phyloP scores from a whole-genome alignment of 2,329 filamentous ascomycete genomes.

The Chalaropsis ovoidea region DNA sequence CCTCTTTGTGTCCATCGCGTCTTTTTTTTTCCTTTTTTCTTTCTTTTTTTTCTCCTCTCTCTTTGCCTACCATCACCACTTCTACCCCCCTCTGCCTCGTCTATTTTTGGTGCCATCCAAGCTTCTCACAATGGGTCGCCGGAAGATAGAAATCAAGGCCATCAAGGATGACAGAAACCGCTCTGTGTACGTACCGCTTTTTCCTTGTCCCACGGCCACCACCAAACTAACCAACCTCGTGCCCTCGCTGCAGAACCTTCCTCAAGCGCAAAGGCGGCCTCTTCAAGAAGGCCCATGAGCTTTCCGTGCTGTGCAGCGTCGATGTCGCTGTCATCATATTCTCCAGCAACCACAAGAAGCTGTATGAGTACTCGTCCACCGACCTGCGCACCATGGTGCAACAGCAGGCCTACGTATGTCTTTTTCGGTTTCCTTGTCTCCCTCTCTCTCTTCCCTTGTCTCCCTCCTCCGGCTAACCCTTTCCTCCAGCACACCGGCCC shows the following conservation, averaged over 20 bases:
- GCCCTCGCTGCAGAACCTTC: conserved; percentile 59
- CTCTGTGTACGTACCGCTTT: conserved; percentile 64
- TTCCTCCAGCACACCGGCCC: conserved; percentile 67
- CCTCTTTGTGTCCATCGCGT: background rate
- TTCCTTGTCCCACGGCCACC: background rate
- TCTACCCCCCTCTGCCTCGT: background rate
- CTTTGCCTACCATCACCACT: conserved; percentile 12
- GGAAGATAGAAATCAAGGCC: conserved; percentile 99
- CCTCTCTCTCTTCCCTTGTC: conserved; percentile 7
- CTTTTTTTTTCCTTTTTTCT: no score
- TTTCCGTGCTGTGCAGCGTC: conserved; percentile 94
- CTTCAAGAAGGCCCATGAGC: conserved; percentile 98
- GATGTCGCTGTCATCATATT: conserved; percentile 99
- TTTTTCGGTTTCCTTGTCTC: no score
- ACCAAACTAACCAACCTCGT: background rate
- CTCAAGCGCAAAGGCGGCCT: conserved; percentile 96
- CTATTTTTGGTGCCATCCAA: conserved; percentile 9
- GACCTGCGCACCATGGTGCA: conserved; percentile 87
- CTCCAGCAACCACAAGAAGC: conserved; percentile 86
- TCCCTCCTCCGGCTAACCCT: conserved; percentile 24
- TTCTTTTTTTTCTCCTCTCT: background rate
- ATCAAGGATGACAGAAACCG: conserved; percentile 98
- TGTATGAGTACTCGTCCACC: conserved; percentile 92
- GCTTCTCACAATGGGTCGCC: conserved; percentile 62
- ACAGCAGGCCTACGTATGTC: conserved; percentile 80